Evolutionary conservation across 768 basidiomycete species (phyloP).

Genomic region (Nevesoporus exiguus): DNA sequence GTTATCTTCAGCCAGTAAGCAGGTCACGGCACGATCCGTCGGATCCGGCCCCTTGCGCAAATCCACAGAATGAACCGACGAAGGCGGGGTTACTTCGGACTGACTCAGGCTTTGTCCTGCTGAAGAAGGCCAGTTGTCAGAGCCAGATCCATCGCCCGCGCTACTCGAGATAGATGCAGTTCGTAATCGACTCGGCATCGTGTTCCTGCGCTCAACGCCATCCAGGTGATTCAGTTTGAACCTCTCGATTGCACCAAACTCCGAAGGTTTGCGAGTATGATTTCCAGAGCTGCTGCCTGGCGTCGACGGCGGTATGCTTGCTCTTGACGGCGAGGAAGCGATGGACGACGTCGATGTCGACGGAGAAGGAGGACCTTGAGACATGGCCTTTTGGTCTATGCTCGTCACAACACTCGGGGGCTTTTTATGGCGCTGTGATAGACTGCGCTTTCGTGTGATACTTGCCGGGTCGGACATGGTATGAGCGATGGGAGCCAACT

Average conservation of each 20-base stretch:
- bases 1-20: slow-evolving; percentile 94
- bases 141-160: slow-evolving; percentile 72
- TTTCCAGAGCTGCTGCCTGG: slow-evolving; percentile 53
- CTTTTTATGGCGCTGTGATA: slow-evolving; percentile 79
- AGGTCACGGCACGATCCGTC: slow-evolving; percentile 87
- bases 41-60: slow-evolving; percentile 72
- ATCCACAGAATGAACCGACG: slow-evolving; percentile 84
- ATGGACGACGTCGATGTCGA: slow-evolving; percentile 90
- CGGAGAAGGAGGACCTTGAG: slow-evolving; percentile 85
- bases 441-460: slow-evolving; percentile 65
- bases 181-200: slow-evolving; percentile 84
- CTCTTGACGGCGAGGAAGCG: slow-evolving; percentile 82
- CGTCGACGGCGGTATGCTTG: slow-evolving; percentile 67
- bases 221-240: slow-evolving; percentile 85
- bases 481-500: slow-evolving; percentile 74
- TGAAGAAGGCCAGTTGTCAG: slow-evolving; percentile 68
- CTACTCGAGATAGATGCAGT: slow-evolving; percentile 86
- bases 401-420: slow-evolving; percentile 75
- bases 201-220: slow-evolving; percentile 69
- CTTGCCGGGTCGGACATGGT: slow-evolving; percentile 61
- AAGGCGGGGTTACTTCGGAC: slow-evolving; percentile 66
- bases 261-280: slow-evolving; percentile 85
- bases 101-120: slow-evolving; percentile 51
- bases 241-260: slow-evolving; percentile 81
- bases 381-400: slow-evolving; percentile 55